A percentile compares a stretch with the other conserved stretches of the same genome.
phyloP scores from a whole-genome alignment of 352 stramenopile genomes.

The Phytophthora pseudosyringae region DNA sequence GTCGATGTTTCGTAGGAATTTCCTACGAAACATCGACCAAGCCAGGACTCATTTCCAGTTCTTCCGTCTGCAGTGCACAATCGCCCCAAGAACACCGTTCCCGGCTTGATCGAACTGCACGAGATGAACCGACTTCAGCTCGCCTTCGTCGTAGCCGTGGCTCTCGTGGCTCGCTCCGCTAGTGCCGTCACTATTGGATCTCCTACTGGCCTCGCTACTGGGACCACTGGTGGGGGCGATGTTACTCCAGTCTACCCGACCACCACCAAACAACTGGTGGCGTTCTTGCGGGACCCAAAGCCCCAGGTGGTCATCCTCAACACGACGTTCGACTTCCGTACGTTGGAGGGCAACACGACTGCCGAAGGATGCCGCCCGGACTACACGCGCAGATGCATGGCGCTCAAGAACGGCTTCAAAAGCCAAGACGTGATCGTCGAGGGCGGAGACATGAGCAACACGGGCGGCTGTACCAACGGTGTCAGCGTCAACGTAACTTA shows the following conservation, averaged over 20 bases:
- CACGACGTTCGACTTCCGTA: constrained; percentile 30
- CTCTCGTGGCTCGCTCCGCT: constrained; percentile 2
- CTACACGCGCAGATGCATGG: constrained; percentile 25
- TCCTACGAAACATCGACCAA: not conserved
- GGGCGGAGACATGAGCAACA: constrained; percentile 44
- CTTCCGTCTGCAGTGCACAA: not conserved
- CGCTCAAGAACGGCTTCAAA: constrained; percentile 33
- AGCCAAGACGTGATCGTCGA: constrained; percentile 38
- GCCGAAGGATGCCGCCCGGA: constrained; percentile 23
- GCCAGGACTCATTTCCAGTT: constrained; percentile 9
- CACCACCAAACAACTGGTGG: constrained; percentile 3
- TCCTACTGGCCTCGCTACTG: constrained; percentile 2
- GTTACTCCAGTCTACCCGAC: constrained; percentile 9
- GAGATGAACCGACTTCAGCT: constrained; percentile 12
- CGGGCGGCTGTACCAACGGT: constrained; percentile 46
- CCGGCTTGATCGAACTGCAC: not conserved
- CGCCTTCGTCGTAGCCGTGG: not conserved
- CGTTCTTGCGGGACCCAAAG: constrained; percentile 8
- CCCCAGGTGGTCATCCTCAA: constrained; percentile 26
- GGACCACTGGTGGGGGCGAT: constrained; percentile 15
- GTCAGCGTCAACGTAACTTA: constrained; percentile 46
- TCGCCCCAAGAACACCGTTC: not conserved
- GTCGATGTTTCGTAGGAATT: not conserved
- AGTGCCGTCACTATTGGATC: constrained; percentile 12
- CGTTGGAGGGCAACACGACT: constrained; percentile 20